These are phyloP conservation scores for Cucumis melo DNA, from an alignment of 306 rosid species.

Conservation along the genomic window DNA sequence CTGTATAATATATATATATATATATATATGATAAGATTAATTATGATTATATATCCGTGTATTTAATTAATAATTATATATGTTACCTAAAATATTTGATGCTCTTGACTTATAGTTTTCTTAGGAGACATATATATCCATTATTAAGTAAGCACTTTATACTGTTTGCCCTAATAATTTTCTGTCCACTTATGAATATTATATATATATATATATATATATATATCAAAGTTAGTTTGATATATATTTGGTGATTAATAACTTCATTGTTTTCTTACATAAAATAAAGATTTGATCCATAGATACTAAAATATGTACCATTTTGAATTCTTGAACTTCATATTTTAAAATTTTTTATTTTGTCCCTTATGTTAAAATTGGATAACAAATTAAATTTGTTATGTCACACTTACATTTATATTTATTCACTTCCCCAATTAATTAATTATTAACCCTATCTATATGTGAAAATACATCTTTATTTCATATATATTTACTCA, in stretches of 20 bases:
- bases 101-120: background rate
- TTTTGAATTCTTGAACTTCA: no score
- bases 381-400: background rate
- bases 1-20: background rate
- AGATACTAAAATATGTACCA: no score
- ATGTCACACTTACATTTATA: background rate
- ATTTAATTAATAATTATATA: background rate
- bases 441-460: background rate
- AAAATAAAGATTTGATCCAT: background rate
- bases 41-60: background rate
- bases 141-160: background rate
- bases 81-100: background rate
- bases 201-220: no score
- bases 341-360: no score
- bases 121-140: background rate
- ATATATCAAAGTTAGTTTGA: background rate
- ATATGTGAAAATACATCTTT: no score
- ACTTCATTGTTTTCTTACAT: background rate
- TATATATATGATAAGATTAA: background rate
- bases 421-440: no score
- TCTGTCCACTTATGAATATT: background rate
- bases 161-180: background rate
- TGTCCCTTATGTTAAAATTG: background rate
- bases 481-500: no score
- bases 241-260: no score